Conservation (phyloP, 805 yeast species). For the Saccharomycopsis malanga region DNA sequence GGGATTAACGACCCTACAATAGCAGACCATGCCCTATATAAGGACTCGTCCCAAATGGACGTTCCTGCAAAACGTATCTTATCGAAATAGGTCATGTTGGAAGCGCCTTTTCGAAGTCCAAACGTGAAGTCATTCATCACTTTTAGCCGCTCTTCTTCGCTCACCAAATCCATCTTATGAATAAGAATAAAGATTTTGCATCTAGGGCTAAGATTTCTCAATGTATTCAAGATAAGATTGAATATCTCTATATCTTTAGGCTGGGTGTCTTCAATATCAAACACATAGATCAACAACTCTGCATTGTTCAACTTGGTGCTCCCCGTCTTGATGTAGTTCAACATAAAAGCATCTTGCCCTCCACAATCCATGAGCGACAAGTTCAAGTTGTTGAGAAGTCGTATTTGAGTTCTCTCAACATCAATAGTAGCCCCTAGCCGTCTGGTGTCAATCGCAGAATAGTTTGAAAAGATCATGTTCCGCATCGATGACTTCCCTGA, state of each 20-base stretch:
- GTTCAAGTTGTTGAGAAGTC: constrained; percentile 93
- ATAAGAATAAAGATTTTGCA: constrained; percentile 87
- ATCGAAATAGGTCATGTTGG: constrained; percentile 7
- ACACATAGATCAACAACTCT: constrained; percentile 91
- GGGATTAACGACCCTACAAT: constrained; percentile 94
- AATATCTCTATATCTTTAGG: constrained; percentile 90
- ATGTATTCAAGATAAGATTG: constrained; percentile 70
- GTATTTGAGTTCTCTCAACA: constrained; percentile 92
- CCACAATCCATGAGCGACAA: constrained; percentile 97
- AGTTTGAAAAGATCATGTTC: constrained; percentile 89
- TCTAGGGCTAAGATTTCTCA: constrained; percentile 78
- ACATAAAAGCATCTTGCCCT: constrained; percentile 95
- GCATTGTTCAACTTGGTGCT: constrained; percentile 54
- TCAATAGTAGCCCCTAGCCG: constrained; percentile 95
- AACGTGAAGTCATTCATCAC: constrained; percentile 83
- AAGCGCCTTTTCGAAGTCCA: constrained; percentile 42
- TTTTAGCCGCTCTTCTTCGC: constrained; percentile 76
- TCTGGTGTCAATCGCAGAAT: constrained; percentile 94
- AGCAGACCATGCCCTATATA: constrained; percentile 95
- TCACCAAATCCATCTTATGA: constrained; percentile 95
- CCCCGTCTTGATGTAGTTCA: constrained; percentile 52
- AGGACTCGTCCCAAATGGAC: constrained; percentile 93
- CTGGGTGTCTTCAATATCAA: constrained; percentile 90
- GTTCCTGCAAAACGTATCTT: constrained; percentile 72
- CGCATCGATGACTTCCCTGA: constrained; percentile 98